Evolutionary conservation across 2,329 filamentous ascomycete genomes (phyloP).

Genomic region (Aspergillus piperis): DNA sequence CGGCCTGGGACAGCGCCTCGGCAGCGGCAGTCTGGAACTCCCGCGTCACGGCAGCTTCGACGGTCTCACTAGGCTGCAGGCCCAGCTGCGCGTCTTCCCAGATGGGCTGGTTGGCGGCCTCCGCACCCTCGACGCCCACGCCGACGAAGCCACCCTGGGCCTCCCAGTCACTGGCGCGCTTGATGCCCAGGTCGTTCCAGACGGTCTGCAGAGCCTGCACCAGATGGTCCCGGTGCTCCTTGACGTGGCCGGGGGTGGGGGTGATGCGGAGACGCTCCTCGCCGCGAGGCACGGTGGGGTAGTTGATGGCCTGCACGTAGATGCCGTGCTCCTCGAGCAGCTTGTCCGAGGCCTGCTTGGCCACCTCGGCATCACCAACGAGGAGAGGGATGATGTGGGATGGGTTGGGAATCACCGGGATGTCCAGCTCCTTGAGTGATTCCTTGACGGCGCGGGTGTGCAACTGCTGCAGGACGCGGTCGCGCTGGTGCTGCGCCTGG

Average conservation of each 20-base stretch:
- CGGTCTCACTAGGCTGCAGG: constrained; percentile 59
- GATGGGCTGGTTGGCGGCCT: constrained; percentile 66
- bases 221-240: constrained; percentile 81
- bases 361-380: constrained; percentile 89
- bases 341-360: constrained; percentile 89
- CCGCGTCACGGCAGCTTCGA: constrained; percentile 58
- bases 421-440: constrained; percentile 73
- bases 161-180: constrained; percentile 91
- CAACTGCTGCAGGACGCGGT: constrained; percentile 89
- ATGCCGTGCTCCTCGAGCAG: constrained; percentile 87
- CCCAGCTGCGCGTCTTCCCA: constrained; percentile 91
- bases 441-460: constrained; percentile 95
- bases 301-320: constrained; percentile 99
- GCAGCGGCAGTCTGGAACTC: constrained; percentile 32
- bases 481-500: constrained; percentile 80
- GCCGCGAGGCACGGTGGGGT: constrained; percentile 96
- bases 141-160: constrained; percentile 90
- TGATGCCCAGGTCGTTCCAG: constrained; percentile 85
- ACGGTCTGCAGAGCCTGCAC: constrained; percentile 82
- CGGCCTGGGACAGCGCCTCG: constrained; percentile 16
- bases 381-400: constrained; percentile 94
- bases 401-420: constrained; percentile 96
- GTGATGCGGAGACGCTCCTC: constrained; percentile 96
- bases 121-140: constrained; percentile 71
- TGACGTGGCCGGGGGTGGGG: constrained; percentile 87